These are phyloP conservation scores for Mycena vulgaris DNA, from an alignment of 768 basidiomycete species.

Conservation along the genomic window DNA sequence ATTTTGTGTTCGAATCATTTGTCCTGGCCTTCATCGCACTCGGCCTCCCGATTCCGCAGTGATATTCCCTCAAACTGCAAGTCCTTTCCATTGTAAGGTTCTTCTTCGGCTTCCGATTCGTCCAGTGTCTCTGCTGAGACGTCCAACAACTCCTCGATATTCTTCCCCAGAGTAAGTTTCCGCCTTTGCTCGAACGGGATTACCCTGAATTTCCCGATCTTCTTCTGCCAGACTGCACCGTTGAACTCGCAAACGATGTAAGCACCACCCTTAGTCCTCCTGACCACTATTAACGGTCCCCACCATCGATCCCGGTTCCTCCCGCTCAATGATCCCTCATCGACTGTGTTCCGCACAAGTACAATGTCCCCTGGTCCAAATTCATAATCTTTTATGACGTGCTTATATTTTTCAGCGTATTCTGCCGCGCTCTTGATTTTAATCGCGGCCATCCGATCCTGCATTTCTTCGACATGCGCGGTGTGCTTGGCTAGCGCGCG, in stretches of 20 bases:
- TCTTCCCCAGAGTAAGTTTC: constrained; percentile 3
- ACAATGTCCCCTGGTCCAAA: constrained; percentile 44
- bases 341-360: constrained; percentile 35
- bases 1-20: neutral
- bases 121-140: neutral
- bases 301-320: constrained; percentile 41
- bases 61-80: constrained; percentile 12
- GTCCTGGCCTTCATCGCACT: no score
- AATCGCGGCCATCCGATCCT: constrained; percentile 12
- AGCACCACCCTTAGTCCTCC: constrained; percentile 32
- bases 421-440: constrained; percentile 30
- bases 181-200: constrained; percentile 24
- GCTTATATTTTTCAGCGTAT: constrained; percentile 41
- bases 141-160: constrained; percentile 27
- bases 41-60: neutral
- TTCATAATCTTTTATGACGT: constrained; percentile 28
- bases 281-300: constrained; percentile 43
- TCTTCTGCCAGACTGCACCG: constrained; percentile 25
- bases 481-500: constrained; percentile 27
- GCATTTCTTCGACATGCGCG: constrained; percentile 39
- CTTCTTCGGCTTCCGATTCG: neutral
- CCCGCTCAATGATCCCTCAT: constrained; percentile 40
- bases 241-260: constrained; percentile 34
- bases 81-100: constrained; percentile 1
- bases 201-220: constrained; percentile 26